These are phyloP conservation scores for Zygoascus hellenicus DNA, from an alignment of 1,139 yeast species.

Conservation along the genomic window DNA sequence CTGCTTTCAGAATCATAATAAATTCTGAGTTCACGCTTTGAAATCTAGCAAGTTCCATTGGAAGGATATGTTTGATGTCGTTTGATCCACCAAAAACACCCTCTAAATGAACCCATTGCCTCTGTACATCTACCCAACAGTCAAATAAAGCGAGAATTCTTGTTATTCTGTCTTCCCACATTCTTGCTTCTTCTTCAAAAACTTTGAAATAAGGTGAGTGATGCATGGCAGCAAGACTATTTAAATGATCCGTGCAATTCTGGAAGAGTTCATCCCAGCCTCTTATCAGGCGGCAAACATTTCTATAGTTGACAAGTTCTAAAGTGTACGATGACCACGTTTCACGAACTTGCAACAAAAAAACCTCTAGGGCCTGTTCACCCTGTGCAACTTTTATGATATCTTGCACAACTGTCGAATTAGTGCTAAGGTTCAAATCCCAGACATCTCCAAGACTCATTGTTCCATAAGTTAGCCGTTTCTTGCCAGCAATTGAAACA, in stretches of 20 bases:
- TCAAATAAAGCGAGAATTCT: conserved; percentile 51
- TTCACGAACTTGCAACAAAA: conserved; percentile 42
- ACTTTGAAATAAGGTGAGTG: conserved; percentile 57
- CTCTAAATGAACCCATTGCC: conserved; percentile 82
- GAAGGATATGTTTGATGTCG: conserved; percentile 59
- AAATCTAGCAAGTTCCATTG: conserved; percentile 66
- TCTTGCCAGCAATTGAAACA: conserved; percentile 22
- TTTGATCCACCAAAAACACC: conserved; percentile 51
- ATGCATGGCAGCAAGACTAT: conserved; percentile 62
- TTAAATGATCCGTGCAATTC: conserved; percentile 55
- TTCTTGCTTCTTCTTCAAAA: conserved; percentile 55
- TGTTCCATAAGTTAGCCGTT: conserved; percentile 23
- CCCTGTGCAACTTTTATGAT: conserved; percentile 63
- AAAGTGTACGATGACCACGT: conserved; percentile 41
- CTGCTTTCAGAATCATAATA: conserved; percentile 45
- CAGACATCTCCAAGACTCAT: conserved; percentile 57
- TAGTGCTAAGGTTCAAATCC: conserved; percentile 45
- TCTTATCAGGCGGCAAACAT: conserved; percentile 51
- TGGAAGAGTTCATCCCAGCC: conserved; percentile 67
- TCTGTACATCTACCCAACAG: conserved; percentile 76
- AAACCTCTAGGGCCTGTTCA: conserved; percentile 61
- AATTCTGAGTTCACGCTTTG: conserved; percentile 60
- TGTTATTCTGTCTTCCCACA: conserved; percentile 54
- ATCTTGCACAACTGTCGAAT: conserved; percentile 45
- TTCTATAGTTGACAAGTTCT: conserved; percentile 51